These are phyloP conservation scores for Poteriospumella lacustris DNA, from an alignment of 108 stramenopile genomes.

Conservation along the genomic window DNA sequence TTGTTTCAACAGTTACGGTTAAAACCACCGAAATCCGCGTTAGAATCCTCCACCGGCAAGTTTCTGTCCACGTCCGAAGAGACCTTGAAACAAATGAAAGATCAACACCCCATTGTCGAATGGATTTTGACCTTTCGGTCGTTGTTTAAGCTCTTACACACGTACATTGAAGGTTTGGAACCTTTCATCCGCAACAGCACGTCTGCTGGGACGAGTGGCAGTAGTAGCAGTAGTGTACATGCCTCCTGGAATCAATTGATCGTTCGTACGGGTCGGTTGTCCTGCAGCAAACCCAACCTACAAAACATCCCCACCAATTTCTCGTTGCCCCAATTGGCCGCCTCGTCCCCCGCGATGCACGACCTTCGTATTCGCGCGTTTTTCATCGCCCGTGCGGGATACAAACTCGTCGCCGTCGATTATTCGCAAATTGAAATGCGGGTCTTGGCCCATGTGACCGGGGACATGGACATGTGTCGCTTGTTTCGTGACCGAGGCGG, in stretches of 20 bases:
- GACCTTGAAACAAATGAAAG: conserved; percentile 47
- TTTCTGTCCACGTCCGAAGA: conserved; percentile 59
- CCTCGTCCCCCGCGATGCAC: too few relatives aligned
- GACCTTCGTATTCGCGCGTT: neutral
- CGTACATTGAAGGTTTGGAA: conserved; percentile 49
- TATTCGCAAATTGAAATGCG: conserved; percentile 63
- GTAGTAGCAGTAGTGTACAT: conserved; percentile 32
- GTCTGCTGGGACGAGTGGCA: neutral
- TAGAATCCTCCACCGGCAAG: conserved; percentile 34
- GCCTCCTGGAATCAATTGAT: conserved; percentile 58
- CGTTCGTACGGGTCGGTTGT: conserved; percentile 58
- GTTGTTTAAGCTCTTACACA: conserved; percentile 50
- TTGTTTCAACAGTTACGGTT: conserved; percentile 51
- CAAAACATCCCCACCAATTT: conserved; percentile 49
- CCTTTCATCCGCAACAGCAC: conserved; percentile 34
- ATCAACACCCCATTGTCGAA: conserved; percentile 47
- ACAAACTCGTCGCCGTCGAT: conserved; percentile 47
- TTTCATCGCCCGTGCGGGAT: neutral
- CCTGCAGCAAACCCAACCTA: conserved; percentile 59
- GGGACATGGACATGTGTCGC: conserved; percentile 45
- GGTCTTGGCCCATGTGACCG: conserved; percentile 57
- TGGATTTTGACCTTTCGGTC: conserved; percentile 52
- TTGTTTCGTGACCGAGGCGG: conserved; percentile 43
- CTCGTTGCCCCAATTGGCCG: neutral
- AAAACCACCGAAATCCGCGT: conserved; percentile 29